Base-by-base conservation (phyloP, 1,284 basidiomycete genomes). In the Takashimella koratensis region DNA sequence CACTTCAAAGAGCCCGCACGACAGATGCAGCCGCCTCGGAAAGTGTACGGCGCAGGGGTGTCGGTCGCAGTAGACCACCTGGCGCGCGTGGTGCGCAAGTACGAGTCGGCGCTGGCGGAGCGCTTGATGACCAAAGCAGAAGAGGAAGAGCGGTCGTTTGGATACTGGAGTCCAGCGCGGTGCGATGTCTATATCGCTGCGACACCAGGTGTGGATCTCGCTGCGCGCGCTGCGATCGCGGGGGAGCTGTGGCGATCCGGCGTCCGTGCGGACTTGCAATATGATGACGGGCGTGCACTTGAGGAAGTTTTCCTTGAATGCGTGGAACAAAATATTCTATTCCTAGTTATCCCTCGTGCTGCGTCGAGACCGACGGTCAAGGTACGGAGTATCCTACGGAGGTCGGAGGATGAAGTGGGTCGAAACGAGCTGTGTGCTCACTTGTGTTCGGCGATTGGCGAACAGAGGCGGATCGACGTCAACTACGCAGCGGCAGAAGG, bases 121-220 rank as follows among this genome's bases (percentile, higher is more conserved):
- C 65, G 76, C 22, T 62, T 77, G 30, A 75, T 77, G 64, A 64
- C 73, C 43, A 73, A 76, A 43, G 71, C 76, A 12, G 73, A 73
- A 26, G 73, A 77, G 45, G 67, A 71, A 13, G 76, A 78, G 30
- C 72, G 76, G 19, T 79, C 79, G n/a, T 80, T 78, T 13, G 77
- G 77, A 22, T 65, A 67, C 36, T 75, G 73, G 66, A 65, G 64
- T 26, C 72, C 72, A 16, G 60, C 68, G 51, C 76, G 81, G 24
- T 82, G 80, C 57, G 81, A 82, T 59, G 80, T 82, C 20, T 83
- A 82, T 56, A 76, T 83, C 2, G 78, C 79, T 4, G 71, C 71
- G 1, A 78, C 78, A 46, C 69, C 70, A 4, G 73, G 76, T 0
- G 78, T 78, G 0, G 68, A 80, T 54, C 68, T 81, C 5, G 67